Base-by-base conservation (phyloP, 495 filamentous ascomycete species). In the Daldinia bambusicola region DNA sequence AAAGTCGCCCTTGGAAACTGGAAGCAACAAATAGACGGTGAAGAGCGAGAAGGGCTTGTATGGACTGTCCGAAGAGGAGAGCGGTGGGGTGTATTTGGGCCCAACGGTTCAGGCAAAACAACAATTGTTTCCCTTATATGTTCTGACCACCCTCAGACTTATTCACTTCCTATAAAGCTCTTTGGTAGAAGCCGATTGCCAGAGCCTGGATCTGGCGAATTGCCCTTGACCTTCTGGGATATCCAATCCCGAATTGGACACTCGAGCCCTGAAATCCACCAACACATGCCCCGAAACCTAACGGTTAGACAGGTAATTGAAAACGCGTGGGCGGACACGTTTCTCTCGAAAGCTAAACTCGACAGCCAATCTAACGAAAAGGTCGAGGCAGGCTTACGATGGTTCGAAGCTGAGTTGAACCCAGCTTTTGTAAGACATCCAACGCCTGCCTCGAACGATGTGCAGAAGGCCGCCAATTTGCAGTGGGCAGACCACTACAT, bases 111-210 rank as follows among this genome's bases (percentile, higher is more conserved):
- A 12, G 92, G 92, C 8, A 99, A 99, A 80, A 98, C 95, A 0
- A 99, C 95, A 0, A 83, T 99, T 55, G 85, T 97, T 14, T 95
- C 94, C 2, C 83, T 99, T 13, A 91, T 99, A 68, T 95, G 92
- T 38, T 97, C 94, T 3, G 95, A 99, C 75, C 95, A 99, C 68
- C 95, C 95, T 0, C 94, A 97, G 77, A 87, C 94, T 1, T 99
- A 98, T 77, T 93, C 93, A 2, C 86, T 92, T 26, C 94, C 94
- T 14, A 90, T 99, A 55, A 88, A 87, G 67, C 82, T 97, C 40
- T 97, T 99, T 69, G 92, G 93, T 2, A 89, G 89, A 22, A 90
- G 90, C 50, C 87, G 95, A 8, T 85, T 97, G 2, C 93, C 94
- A 0, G 85, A 89, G 55, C 84, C 84, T 0, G 81, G 80, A 0